Percentiles rank a stretch among this genome's conserved stretches.
Conservation (phyloP, 2,329 filamentous ascomycete species). For the Cryphonectria naterciae region DNA sequence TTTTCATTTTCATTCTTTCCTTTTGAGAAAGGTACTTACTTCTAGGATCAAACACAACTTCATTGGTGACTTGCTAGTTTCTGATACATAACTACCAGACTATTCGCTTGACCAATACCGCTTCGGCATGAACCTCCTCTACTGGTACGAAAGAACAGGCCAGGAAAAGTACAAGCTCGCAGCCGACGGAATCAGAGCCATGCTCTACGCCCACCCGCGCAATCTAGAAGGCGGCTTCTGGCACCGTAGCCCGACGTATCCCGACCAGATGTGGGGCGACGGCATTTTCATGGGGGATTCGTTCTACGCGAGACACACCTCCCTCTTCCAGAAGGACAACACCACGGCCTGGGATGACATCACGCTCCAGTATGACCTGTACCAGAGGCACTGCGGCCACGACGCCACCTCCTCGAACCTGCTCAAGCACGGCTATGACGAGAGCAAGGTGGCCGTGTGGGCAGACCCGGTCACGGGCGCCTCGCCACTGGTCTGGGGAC, state of each 20-base stretch:
- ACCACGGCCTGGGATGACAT: slow-evolving; percentile 34
- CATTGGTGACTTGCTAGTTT: no score
- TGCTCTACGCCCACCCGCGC: slow-evolving; percentile 45
- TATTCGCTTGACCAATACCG: slow-evolving; percentile 46
- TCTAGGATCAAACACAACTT: background rate
- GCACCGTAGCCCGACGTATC: slow-evolving; percentile 45
- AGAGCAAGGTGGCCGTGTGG: slow-evolving; percentile 52
- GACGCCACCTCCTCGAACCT: slow-evolving; percentile 46
- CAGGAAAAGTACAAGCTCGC: slow-evolving; percentile 45
- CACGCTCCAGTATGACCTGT: slow-evolving; percentile 19
- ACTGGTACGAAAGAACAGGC: slow-evolving; percentile 41
- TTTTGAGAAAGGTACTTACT: background rate
- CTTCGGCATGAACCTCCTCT: slow-evolving; percentile 45
- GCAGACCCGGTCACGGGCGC: slow-evolving; percentile 54
- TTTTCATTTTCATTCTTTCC: background rate
- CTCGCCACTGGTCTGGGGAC: slow-evolving; percentile 56
- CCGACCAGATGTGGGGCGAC: slow-evolving; percentile 51
- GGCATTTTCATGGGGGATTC: slow-evolving; percentile 46
- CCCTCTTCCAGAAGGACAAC: slow-evolving; percentile 34
- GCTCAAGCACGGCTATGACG: slow-evolving; percentile 60
- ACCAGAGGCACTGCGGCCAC: slow-evolving; percentile 39
- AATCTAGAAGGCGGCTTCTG: slow-evolving; percentile 49
- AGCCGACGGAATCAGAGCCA: slow-evolving; percentile 41
- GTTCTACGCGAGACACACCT: slow-evolving; percentile 37
- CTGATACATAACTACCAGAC: background rate